Percentiles rank a stretch among this genome's conserved stretches.
Evolutionary conservation across 108 stramenopile species (phyloP).

Genomic region (Aurantiochytrium sp.): DNA sequence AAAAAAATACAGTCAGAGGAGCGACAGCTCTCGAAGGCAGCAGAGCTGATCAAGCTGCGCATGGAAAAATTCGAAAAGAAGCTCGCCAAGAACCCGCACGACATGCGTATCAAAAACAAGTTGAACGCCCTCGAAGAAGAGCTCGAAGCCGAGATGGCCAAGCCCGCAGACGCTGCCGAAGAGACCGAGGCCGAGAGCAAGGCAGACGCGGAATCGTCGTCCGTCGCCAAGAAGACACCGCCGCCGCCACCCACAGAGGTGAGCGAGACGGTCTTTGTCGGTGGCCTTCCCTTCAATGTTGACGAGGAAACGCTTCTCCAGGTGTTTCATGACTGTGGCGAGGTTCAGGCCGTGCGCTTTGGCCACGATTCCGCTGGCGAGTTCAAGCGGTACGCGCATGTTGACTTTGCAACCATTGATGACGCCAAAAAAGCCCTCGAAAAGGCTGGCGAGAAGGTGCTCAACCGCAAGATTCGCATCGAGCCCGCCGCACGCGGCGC

Average conservation of each 20-base stretch:
- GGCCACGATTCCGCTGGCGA: not conserved
- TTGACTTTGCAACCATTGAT: not conserved
- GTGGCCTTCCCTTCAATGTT: not conserved
- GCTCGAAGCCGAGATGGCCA: not conserved
- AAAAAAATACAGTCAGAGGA: too few relatives aligned
- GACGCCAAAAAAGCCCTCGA: not conserved
- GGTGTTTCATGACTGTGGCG: conserved; percentile 8
- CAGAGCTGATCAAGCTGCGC: conserved; percentile 44
- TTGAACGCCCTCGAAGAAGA: not conserved
- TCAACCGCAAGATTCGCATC: not conserved
- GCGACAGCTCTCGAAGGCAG: conserved; percentile 30
- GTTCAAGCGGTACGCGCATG: conserved; percentile 5
- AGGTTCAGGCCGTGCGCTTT: not conserved
- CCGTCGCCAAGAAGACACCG: not conserved
- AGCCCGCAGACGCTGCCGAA: not conserved
- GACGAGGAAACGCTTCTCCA: conserved; percentile 22
- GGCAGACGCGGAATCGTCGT: conserved; percentile 24
- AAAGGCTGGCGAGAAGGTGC: not conserved
- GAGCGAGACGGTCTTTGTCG: not conserved
- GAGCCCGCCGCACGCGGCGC: conserved; percentile 13
- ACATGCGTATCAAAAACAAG: not conserved
- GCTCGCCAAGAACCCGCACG: not conserved
- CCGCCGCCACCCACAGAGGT: too few relatives aligned
- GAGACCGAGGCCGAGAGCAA: conserved; percentile 24
- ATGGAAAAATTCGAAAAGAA: not conserved